A percentile compares a stretch with the other conserved stretches of the same genome.
These are phyloP conservation scores for Clonostachys solani DNA, from an alignment of 2,329 filamentous ascomycete genomes.

Conservation along the genomic window DNA sequence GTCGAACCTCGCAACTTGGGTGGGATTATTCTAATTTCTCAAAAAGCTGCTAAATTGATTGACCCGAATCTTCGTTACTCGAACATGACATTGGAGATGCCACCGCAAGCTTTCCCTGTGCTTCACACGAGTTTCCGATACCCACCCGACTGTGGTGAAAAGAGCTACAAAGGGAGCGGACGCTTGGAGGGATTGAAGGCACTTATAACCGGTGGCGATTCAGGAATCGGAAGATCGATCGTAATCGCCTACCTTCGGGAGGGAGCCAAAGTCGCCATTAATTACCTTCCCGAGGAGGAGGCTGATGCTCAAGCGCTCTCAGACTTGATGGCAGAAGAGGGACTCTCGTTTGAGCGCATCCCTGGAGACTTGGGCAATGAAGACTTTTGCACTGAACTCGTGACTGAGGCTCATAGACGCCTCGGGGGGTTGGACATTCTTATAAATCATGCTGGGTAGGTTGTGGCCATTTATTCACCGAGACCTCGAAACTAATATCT, in stretches of 20 bases:
- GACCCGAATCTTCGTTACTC: not conserved
- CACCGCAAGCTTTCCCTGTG: slow-evolving; percentile 1
- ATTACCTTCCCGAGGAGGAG: slow-evolving; percentile 9
- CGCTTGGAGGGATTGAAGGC: slow-evolving; percentile 70
- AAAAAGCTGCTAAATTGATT: too few species aligned
- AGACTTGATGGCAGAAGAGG: not conserved
- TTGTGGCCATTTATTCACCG: not conserved
- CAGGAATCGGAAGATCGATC: slow-evolving; percentile 15
- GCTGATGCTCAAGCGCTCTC: slow-evolving; percentile 4
- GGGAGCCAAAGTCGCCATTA: slow-evolving; percentile 8
- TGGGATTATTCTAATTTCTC: too few species aligned
- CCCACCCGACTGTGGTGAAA: slow-evolving; percentile 1
- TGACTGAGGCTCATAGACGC: not conserved
- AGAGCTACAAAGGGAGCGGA: slow-evolving; percentile 63
- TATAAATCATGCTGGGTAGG: slow-evolving; percentile 3
- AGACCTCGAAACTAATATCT: not conserved
- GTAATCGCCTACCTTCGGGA: slow-evolving; percentile 7
- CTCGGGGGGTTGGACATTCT: slow-evolving; percentile 1
- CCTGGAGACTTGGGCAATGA: slow-evolving; percentile 3
- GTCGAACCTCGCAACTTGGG: too few species aligned
- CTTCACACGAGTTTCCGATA: slow-evolving; percentile 3
- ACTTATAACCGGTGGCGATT: slow-evolving; percentile 73
- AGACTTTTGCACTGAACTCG: slow-evolving; percentile 4
- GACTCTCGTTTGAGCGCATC: slow-evolving; percentile 1
- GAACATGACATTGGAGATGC: slow-evolving; percentile 3